These are phyloP conservation scores for Ceratobasidium papillatum DNA, from an alignment of 1,284 basidiomycete species.

Conservation along the genomic window DNA sequence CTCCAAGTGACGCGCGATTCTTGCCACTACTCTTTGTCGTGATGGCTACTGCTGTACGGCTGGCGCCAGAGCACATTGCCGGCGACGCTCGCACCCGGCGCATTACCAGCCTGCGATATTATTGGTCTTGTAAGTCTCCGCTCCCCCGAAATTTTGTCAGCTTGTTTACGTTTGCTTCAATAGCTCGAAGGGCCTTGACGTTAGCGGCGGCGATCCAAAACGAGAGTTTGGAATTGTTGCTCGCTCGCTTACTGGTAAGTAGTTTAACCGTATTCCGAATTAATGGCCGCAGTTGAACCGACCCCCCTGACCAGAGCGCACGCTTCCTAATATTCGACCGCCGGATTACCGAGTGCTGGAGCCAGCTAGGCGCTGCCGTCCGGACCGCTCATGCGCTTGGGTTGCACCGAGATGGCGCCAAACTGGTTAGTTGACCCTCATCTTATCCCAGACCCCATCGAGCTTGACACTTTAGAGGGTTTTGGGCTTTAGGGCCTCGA, in stretches of 20 bases:
- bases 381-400: slow-evolving; percentile 94
- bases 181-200: slow-evolving; percentile 84
- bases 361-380: slow-evolving; percentile 90
- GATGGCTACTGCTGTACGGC: slow-evolving; percentile 85
- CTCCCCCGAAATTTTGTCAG: not conserved
- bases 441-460: slow-evolving; percentile 26
- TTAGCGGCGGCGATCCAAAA: slow-evolving; percentile 91
- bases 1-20: slow-evolving; percentile 86
- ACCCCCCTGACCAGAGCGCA: slow-evolving; percentile 67
- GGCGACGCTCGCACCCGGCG: slow-evolving; percentile 78
- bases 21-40: slow-evolving; percentile 92
- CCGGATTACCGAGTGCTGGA: slow-evolving; percentile 94
- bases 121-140: slow-evolving; percentile 85
- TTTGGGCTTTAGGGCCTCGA: slow-evolving; percentile 67
- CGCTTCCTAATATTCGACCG: slow-evolving; percentile 91
- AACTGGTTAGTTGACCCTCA: slow-evolving; percentile 64
- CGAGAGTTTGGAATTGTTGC: slow-evolving; percentile 88
- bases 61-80: slow-evolving; percentile 84
- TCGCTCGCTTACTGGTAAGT: slow-evolving; percentile 80
- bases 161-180: slow-evolving; percentile 39
- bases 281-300: not conserved
- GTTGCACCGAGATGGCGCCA: slow-evolving; percentile 89
- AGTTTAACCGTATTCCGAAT: slow-evolving; percentile 48
- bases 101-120: slow-evolving; percentile 84
- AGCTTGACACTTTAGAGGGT: slow-evolving; percentile 32